Evolutionary conservation across 169 alveolate genomes (phyloP).

Genomic region (Plasmodium yoelii): DNA sequence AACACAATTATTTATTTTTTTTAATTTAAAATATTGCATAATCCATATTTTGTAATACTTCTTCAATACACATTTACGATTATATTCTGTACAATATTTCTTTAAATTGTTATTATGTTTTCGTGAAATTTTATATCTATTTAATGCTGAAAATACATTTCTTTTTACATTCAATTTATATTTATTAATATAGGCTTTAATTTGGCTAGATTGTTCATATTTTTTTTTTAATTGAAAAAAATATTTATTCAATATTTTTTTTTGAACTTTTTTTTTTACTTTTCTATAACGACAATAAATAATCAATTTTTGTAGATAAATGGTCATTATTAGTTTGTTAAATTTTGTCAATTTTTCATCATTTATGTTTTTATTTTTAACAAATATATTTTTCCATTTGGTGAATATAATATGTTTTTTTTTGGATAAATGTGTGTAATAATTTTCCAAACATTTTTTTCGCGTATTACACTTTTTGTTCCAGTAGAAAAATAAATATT

Average conservation of each 20-base stretch:
- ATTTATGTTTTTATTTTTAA: not conserved
- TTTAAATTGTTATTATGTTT: conserved; percentile 1
- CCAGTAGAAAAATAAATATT: conserved; percentile 13
- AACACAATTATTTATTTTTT: not conserved
- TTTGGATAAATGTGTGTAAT: not conserved
- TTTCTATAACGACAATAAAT: conserved; percentile 32
- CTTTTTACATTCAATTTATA: not conserved
- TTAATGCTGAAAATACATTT: conserved; percentile 6
- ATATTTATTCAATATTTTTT: conserved; percentile 2
- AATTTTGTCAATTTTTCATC: conserved; percentile 13
- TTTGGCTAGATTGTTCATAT: not conserved
- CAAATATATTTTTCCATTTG: conserved; percentile 11
- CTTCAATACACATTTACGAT: not conserved
- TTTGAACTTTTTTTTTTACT: conserved; percentile 15
- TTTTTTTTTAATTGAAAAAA: conserved; percentile 15
- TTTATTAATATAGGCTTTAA: not conserved
- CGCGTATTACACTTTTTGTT: not conserved
- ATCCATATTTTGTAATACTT: conserved; percentile 12
- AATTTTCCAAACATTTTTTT: conserved; percentile 14
- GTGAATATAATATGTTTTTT: conserved; percentile 16
- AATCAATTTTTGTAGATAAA: conserved; percentile 12
- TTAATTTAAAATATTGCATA: conserved; percentile 1
- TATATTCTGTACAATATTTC: conserved; percentile 14
- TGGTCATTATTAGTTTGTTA: not conserved
- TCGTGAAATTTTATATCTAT: conserved; percentile 6